Evolutionary conservation across 192 early-diverging fungal genomes (phyloP).

Genomic region (Linnemannia schmuckeri): DNA sequence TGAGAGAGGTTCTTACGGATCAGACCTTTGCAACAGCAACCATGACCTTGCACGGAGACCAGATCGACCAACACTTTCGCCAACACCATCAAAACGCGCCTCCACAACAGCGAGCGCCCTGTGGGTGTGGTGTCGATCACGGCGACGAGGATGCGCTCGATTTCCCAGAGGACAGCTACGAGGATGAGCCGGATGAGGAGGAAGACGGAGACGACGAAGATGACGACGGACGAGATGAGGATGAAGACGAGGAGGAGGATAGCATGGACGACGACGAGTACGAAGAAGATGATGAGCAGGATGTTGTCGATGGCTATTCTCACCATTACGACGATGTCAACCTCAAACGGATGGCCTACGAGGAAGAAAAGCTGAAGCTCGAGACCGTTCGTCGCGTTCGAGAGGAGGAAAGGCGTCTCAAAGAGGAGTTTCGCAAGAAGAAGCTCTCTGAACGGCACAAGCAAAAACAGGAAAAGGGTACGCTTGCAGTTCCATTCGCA

Average conservation of each 20-base stretch:
- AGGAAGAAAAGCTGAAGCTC: conserved; percentile 52
- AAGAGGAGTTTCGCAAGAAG: conserved; percentile 50
- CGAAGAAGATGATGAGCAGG: conserved; percentile 53
- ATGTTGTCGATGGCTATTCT: conserved; percentile 52
- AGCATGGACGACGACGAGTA: conserved; percentile 47
- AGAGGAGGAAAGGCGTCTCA: conserved; percentile 49
- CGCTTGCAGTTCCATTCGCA: neutral
- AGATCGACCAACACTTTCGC: conserved; percentile 33
- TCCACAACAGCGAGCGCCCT: conserved; percentile 23
- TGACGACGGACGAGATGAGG: conserved; percentile 28
- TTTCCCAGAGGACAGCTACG: conserved; percentile 57
- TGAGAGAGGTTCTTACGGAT: conserved; percentile 54
- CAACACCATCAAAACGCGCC: conserved; percentile 29
- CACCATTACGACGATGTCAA: conserved; percentile 54
- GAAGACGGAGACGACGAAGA: conserved; percentile 46
- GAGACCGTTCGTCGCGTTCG: conserved; percentile 47
- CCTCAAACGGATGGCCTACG: conserved; percentile 53
- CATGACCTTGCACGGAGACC: conserved; percentile 25
- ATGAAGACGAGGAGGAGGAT: conserved; percentile 39
- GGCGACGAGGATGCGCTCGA: conserved; percentile 30
- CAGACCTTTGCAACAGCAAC: conserved; percentile 43
- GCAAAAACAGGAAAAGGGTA: conserved; percentile 54
- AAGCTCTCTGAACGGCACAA: conserved; percentile 35
- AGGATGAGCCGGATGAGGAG: conserved; percentile 53
- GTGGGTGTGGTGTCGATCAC: conserved; percentile 43